Evolutionary conservation across 2,329 filamentous ascomycete species (phyloP).

Genomic region (Talaromyces rugulosus): DNA sequence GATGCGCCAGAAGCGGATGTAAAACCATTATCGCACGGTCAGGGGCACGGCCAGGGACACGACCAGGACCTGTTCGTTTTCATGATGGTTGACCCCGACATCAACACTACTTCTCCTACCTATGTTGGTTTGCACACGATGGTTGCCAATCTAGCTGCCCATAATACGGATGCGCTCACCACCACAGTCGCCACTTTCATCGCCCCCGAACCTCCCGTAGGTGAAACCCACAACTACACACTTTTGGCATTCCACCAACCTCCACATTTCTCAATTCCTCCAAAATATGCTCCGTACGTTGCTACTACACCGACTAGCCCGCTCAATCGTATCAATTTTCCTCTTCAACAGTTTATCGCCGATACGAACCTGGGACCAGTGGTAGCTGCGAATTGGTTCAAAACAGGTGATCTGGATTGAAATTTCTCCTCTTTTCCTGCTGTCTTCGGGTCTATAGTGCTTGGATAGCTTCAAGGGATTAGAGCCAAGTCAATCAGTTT

Average conservation of each 20-base stretch:
- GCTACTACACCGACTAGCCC: background rate
- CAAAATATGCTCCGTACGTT: slow-evolving; percentile 2
- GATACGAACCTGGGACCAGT: background rate
- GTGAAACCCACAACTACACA: slow-evolving; percentile 5
- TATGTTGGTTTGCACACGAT: background rate
- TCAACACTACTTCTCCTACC: slow-evolving; percentile 3
- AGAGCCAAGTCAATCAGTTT: no score
- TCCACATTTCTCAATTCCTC: slow-evolving; percentile 1
- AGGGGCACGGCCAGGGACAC: background rate
- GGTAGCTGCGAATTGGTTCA: slow-evolving; percentile 10
- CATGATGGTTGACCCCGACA: slow-evolving; percentile 8
- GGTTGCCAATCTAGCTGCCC: slow-evolving; percentile 3
- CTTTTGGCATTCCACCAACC: slow-evolving; percentile 7
- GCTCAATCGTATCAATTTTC: background rate
- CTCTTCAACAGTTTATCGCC: slow-evolving; percentile 4
- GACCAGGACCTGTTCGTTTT: background rate
- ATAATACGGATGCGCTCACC: background rate
- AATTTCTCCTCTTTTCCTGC: no score
- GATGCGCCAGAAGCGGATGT: background rate
- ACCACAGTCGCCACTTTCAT: slow-evolving; percentile 3
- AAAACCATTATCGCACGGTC: background rate
- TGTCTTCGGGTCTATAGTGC: no score
- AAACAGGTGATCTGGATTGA: background rate
- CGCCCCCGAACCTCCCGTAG: background rate
- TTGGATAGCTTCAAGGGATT: no score